Conservation (phyloP, 176 grass and related monocot genomes). For the Zea luxurians region DNA sequence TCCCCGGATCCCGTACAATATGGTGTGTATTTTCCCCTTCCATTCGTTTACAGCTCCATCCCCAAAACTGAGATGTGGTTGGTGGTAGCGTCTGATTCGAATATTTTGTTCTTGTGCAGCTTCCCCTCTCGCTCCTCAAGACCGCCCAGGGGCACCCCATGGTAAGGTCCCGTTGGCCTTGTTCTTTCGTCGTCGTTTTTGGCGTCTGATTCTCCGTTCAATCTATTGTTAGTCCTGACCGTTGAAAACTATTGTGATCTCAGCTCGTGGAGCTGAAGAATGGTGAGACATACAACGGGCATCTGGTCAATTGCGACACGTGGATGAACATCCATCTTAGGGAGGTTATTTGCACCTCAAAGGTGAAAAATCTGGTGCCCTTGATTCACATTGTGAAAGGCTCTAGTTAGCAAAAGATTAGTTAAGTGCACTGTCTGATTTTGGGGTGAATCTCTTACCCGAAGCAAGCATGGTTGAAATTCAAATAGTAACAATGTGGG, state of each 20-base stretch:
- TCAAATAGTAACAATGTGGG: background rate
- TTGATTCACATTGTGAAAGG: background rate
- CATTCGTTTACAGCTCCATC: too few relatives aligned
- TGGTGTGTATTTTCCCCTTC: too few relatives aligned
- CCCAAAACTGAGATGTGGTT: background rate
- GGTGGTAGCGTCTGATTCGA: constrained; percentile 39
- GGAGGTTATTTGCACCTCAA: constrained; percentile 98
- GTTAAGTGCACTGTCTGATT: background rate
- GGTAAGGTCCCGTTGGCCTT: constrained; percentile 46
- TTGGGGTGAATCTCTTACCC: background rate
- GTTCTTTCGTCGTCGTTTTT: background rate
- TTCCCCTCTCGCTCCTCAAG: constrained; percentile 96
- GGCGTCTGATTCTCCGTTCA: background rate
- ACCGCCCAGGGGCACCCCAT: constrained; percentile 99
- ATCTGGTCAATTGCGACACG: constrained; percentile 98
- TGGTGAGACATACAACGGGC: constrained; percentile 96
- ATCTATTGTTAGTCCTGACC: constrained; percentile 13
- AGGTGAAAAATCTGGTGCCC: constrained; percentile 49
- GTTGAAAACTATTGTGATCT: background rate
- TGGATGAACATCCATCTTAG: constrained; percentile 99
- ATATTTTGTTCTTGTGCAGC: constrained; percentile 36
- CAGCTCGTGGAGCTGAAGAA: constrained; percentile 99
- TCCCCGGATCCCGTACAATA: too few relatives aligned
- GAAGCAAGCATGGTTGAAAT: too few relatives aligned
- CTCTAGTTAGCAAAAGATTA: constrained; percentile 1